phyloP scores from a whole-genome alignment of 2,329 filamentous ascomycete genomes.

The Neoascochyta sp. region DNA sequence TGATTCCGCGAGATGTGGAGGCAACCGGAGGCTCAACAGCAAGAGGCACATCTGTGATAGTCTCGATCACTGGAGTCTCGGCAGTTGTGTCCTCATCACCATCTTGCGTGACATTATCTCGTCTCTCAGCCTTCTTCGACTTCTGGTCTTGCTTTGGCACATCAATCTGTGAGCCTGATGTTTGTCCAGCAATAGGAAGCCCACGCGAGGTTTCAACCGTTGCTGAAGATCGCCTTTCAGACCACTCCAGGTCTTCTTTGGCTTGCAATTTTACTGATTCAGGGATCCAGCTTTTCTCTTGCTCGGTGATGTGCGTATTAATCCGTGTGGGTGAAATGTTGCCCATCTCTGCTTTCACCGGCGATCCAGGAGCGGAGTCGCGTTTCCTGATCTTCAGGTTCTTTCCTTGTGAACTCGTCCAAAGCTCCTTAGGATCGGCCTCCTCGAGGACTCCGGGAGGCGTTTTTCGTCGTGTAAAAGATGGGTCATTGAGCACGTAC shows the following conservation, averaged over 20 bases:
- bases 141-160: slow-evolving; percentile 30
- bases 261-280: too few relatives aligned
- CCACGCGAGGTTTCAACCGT: too few relatives aligned
- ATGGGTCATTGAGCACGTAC: slow-evolving; percentile 35
- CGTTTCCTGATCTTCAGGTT: slow-evolving; percentile 45
- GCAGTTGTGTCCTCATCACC: slow-evolving; percentile 25
- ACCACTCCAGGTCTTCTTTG: too few relatives aligned
- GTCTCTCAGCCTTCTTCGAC: slow-evolving; percentile 29
- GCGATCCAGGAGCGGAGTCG: slow-evolving; percentile 8
- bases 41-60: slow-evolving; percentile 28
- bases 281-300: too few relatives aligned
- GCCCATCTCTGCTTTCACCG: too few relatives aligned
- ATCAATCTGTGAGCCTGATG: too few relatives aligned
- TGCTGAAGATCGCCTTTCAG: too few relatives aligned
- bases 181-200: too few relatives aligned
- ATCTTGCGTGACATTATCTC: slow-evolving; percentile 23
- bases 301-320: too few relatives aligned
- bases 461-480: slow-evolving; percentile 34
- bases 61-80: slow-evolving; percentile 33
- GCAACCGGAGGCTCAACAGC: slow-evolving; percentile 30
- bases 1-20: slow-evolving; percentile 16
- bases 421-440: slow-evolving; percentile 36
- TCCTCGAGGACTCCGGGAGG: slow-evolving; percentile 35
- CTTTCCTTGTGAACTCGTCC: slow-evolving; percentile 42
- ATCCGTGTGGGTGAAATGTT: too few relatives aligned